These are phyloP conservation scores for Blastobotrys apis DNA, from an alignment of 1,139 yeast genomes.

Conservation along the genomic window DNA sequence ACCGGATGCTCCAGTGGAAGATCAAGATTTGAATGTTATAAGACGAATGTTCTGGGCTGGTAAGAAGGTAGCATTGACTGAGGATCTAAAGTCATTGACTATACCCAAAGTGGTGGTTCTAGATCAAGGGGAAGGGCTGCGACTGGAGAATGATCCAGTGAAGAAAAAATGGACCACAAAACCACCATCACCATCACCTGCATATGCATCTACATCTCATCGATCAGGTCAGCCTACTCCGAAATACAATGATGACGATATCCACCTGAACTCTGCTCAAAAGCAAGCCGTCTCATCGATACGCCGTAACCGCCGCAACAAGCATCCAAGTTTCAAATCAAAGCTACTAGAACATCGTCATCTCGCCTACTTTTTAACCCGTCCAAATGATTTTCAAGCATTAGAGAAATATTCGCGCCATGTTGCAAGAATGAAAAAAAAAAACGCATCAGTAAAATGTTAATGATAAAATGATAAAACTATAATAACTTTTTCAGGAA, in stretches of 20 bases:
- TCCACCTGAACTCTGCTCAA: no score
- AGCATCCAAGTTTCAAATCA: no score
- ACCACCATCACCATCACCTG: no score
- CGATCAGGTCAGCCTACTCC: no score
- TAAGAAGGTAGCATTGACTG: slow-evolving; percentile 18
- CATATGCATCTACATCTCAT: no score
- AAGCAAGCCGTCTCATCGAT: no score
- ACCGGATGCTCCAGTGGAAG: slow-evolving; percentile 4
- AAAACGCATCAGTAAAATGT: no score
- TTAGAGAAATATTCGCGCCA: slow-evolving; percentile 12
- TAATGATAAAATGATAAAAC: no score
- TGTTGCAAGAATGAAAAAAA: no score
- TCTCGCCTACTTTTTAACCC: slow-evolving; percentile 12
- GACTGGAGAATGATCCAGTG: background rate
- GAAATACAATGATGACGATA: no score
- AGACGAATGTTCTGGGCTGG: slow-evolving; percentile 27
- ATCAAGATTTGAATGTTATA: slow-evolving; percentile 19
- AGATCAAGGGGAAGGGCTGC: background rate
- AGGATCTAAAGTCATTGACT: slow-evolving; percentile 16
- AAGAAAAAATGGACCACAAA: background rate
- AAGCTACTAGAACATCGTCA: background rate
- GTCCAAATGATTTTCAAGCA: slow-evolving; percentile 13
- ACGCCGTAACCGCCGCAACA: no score
- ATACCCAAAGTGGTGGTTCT: slow-evolving; percentile 17
- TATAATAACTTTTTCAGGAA: no score